Conservation (phyloP, 163 green algal genomes). For the Chlorella variabilis region DNA sequence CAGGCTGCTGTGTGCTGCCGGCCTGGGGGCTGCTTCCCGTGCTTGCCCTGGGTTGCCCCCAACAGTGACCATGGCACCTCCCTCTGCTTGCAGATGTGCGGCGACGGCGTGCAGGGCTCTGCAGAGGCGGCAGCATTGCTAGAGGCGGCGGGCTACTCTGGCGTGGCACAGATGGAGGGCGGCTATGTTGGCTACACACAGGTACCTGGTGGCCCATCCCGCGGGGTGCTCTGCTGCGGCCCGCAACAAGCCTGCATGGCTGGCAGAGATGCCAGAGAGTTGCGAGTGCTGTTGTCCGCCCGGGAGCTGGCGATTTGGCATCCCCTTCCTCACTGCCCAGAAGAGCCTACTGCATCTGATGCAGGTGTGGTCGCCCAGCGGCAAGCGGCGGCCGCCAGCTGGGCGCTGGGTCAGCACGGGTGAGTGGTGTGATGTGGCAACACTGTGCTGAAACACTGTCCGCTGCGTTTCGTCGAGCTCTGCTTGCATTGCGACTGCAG, state of each 20-base stretch:
- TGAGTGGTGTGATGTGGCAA: not conserved
- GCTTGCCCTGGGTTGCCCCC: not conserved
- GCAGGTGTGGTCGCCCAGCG: conserved; percentile 15
- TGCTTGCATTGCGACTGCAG: not conserved
- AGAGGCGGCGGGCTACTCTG: not conserved
- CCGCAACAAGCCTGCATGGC: too few species aligned
- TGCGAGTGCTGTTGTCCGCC: too few species aligned
- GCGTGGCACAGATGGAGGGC: conserved; percentile 11
- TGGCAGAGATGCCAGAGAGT: too few species aligned
- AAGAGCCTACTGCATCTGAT: too few species aligned
- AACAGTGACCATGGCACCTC: not conserved
- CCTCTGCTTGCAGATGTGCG: conserved; percentile 18
- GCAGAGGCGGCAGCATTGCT: conserved; percentile 4
- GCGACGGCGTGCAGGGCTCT: conserved; percentile 16
- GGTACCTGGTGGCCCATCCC: not conserved
- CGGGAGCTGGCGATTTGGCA: too few species aligned
- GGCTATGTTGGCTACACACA: conserved; percentile 14
- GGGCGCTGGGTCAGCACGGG: conserved; percentile 32
- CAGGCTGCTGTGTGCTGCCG: too few species aligned
- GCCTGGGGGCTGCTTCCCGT: too few species aligned
- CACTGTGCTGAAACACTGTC: too few species aligned
- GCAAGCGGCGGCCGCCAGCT: conserved; percentile 32
- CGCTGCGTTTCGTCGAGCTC: too few species aligned
- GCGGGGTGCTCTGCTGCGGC: too few species aligned
- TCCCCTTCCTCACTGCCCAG: too few species aligned